Conservation (phyloP, 179 eudicot species). For the Silene coronaria region DNA sequence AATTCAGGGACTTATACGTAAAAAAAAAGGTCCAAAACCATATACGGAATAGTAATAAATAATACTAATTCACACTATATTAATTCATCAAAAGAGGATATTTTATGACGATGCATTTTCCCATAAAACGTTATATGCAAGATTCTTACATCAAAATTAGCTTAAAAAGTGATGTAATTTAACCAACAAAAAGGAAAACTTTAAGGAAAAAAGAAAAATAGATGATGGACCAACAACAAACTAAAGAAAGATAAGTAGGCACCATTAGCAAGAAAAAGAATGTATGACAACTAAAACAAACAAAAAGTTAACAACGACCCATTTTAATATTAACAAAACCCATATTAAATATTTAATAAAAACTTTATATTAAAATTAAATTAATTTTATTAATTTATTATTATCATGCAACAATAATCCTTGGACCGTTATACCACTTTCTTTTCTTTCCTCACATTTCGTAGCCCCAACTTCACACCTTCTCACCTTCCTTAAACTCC, state of each 20-base stretch:
- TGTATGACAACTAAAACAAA: conserved; percentile 13
- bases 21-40: too few species aligned
- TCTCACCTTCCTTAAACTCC: conserved; percentile 13
- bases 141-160: neutral
- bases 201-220: neutral
- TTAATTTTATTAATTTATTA: neutral
- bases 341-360: neutral
- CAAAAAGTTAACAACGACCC: neutral
- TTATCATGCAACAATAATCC: conserved; percentile 2
- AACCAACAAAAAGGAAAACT: neutral
- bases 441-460: conserved; percentile 31
- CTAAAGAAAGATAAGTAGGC: conserved; percentile 20
- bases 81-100: too few species aligned
- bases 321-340: neutral
- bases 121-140: neutral
- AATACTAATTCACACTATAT: too few species aligned
- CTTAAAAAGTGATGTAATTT: neutral
- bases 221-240: conserved; percentile 16
- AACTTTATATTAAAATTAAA: neutral
- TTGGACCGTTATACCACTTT: conserved; percentile 29
- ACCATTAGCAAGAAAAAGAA: conserved; percentile 7
- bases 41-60: too few species aligned
- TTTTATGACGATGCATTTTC: neutral
- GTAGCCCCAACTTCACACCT: conserved; percentile 26
- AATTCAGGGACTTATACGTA: too few species aligned